phyloP scores from a whole-genome alignment of 352 stramenopile species.

The Phytophthora gonapodyides region DNA sequence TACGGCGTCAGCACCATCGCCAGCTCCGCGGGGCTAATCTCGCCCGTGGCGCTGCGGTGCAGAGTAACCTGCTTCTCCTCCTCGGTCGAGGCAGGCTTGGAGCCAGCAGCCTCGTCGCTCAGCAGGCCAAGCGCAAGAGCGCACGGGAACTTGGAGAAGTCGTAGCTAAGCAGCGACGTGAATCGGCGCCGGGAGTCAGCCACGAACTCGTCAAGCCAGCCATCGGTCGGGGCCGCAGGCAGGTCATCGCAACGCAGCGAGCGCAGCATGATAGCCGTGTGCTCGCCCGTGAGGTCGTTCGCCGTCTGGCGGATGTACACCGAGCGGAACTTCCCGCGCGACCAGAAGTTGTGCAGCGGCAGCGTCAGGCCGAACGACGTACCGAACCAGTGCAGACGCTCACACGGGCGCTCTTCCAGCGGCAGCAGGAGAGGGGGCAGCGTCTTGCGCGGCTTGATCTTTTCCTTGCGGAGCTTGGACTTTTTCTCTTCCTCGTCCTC shows the following conservation, averaged over 20 bases:
- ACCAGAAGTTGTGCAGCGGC: slow-evolving; percentile 98
- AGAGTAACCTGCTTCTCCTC: slow-evolving; percentile 38
- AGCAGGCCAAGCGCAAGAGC: slow-evolving; percentile 93
- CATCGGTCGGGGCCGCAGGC: slow-evolving; percentile 70
- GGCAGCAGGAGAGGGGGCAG: slow-evolving; percentile 97
- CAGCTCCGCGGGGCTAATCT: slow-evolving; percentile 90
- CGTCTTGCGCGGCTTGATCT: slow-evolving; percentile 96
- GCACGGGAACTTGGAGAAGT: slow-evolving; percentile 93
- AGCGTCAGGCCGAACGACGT: slow-evolving; percentile 98
- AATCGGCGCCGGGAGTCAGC: slow-evolving; percentile 94
- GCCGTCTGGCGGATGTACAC: slow-evolving; percentile 98
- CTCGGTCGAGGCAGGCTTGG: slow-evolving; percentile 19
- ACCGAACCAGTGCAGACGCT: slow-evolving; percentile 98
- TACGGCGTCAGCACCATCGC: slow-evolving; percentile 95
- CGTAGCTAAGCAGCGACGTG: slow-evolving; percentile 92
- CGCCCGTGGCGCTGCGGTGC: slow-evolving; percentile 64
- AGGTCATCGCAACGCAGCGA: slow-evolving; percentile 79
- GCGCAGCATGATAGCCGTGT: slow-evolving; percentile 95
- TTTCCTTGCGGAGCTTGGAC: slow-evolving; percentile 72
- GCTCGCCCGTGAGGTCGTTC: slow-evolving; percentile 99
- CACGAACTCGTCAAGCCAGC: slow-evolving; percentile 96
- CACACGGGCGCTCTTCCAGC: slow-evolving; percentile 93
- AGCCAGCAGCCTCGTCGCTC: slow-evolving; percentile 53
- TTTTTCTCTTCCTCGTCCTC: slow-evolving; percentile 57
- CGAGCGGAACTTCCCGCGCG: slow-evolving; percentile 92